These are phyloP conservation scores for Chondrus crispus DNA, from an alignment of 23 red algal genomes.

Conservation along the genomic window DNA sequence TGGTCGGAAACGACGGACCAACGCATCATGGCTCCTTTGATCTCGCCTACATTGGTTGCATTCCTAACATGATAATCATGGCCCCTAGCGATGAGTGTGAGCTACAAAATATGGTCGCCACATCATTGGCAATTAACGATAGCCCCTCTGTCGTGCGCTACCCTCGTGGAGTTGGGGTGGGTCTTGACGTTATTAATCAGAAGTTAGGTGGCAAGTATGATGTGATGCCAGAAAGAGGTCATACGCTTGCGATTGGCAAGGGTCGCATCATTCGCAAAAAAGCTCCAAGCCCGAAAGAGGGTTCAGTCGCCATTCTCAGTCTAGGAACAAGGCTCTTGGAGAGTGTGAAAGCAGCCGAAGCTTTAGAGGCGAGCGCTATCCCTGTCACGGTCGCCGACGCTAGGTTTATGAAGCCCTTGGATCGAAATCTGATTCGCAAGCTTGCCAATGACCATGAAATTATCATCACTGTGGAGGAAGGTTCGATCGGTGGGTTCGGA, in stretches of 20 bases:
- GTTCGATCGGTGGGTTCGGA: conserved; percentile 95
- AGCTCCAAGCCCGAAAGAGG: background rate
- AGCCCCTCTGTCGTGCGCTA: conserved; percentile 82
- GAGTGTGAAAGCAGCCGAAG: conserved; percentile 71
- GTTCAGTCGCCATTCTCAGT: conserved; percentile 81
- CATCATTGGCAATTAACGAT: conserved; percentile 77
- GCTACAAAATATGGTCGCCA: conserved; percentile 96
- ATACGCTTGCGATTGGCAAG: conserved; percentile 75
- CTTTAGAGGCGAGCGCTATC: conserved; percentile 57
- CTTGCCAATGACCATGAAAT: conserved; percentile 76
- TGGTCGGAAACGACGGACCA: conserved; percentile 94
- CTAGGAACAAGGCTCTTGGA: conserved; percentile 87
- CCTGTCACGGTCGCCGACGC: conserved; percentile 88
- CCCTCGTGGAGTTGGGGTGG: conserved; percentile 88
- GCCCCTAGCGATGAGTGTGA: conserved; percentile 93
- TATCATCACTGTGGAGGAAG: conserved; percentile 94
- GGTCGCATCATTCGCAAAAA: conserved; percentile 78
- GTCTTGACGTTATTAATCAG: conserved; percentile 72
- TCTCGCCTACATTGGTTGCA: conserved; percentile 92
- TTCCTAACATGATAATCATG: conserved; percentile 99
- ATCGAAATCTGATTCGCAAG: conserved; percentile 73
- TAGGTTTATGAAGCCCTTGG: conserved; percentile 98
- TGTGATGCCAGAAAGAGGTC: conserved; percentile 63
- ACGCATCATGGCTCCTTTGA: conserved; percentile 96
- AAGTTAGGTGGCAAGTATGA: conserved; percentile 70